Evolutionary conservation across 441 rosid species (phyloP).

Genomic region (Erysimum pusillum): DNA sequence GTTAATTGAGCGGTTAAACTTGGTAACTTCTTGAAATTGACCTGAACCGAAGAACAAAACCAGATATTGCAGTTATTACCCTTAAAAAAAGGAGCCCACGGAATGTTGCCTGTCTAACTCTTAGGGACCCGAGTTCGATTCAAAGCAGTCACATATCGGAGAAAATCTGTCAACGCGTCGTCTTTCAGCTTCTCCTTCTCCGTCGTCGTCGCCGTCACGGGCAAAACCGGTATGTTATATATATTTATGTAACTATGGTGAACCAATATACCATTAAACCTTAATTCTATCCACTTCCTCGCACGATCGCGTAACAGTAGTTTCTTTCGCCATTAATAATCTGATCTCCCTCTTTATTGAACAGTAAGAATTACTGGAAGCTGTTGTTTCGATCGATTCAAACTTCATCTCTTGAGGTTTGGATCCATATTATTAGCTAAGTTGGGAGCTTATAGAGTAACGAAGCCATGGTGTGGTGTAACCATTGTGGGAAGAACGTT

Average conservation of each 20-base stretch:
- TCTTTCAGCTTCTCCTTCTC: constrained; percentile 29
- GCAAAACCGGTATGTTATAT: constrained; percentile 1
- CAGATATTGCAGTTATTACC: constrained; percentile 1
- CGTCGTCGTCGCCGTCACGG: constrained; percentile 3
- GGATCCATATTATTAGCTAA: constrained; percentile 17
- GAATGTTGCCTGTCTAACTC: background rate
- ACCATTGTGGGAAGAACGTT: constrained; percentile 38
- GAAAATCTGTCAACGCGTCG: constrained; percentile 21
- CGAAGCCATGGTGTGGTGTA: constrained; percentile 49
- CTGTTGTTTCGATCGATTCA: constrained; percentile 29
- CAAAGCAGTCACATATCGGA: background rate
- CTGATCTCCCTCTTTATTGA: constrained; percentile 15
- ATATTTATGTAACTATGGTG: background rate
- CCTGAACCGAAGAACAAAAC: constrained; percentile 16
- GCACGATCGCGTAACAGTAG: constrained; percentile 11
- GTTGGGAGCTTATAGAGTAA: constrained; percentile 24
- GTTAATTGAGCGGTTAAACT: background rate
- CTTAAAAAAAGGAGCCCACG: background rate
- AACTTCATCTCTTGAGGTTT: background rate
- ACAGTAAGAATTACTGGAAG: background rate
- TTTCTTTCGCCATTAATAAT: background rate
- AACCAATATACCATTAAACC: constrained; percentile 19
- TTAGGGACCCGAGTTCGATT: constrained; percentile 30
- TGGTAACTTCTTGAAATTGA: background rate
- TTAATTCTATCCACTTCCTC: constrained; percentile 19